A percentile compares a stretch with the other conserved stretches of the same genome.
These are phyloP conservation scores for Postia placenta DNA, from an alignment of 768 basidiomycete genomes.

Conservation along the genomic window DNA sequence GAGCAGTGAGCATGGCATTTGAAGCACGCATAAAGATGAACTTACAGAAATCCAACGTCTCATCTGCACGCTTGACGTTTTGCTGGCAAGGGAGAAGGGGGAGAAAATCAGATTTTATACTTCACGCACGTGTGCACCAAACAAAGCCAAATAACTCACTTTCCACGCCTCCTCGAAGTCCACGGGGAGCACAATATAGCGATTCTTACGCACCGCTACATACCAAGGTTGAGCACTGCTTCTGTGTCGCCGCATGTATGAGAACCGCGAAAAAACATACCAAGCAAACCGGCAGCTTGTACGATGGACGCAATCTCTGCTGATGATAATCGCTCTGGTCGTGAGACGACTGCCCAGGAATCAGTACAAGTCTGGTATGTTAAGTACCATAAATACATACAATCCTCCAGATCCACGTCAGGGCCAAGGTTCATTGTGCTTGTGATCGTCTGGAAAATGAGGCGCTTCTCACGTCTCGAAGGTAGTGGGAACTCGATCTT, in stretches of 20 bases:
- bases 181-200: constrained; percentile 92
- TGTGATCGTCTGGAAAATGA: constrained; percentile 98
- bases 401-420: constrained; percentile 98
- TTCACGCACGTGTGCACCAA: constrained; percentile 27
- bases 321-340: constrained; percentile 92
- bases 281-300: constrained; percentile 96
- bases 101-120: constrained; percentile 27
- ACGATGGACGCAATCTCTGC: constrained; percentile 95
- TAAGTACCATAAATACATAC: constrained; percentile 41
- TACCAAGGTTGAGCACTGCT: neutral
- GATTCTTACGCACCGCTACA: constrained; percentile 92
- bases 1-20: neutral
- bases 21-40: constrained; percentile 4
- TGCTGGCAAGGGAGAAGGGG: constrained; percentile 47
- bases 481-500: constrained; percentile 99
- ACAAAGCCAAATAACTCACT: constrained; percentile 66
- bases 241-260: neutral
- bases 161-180: constrained; percentile 99
- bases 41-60: constrained; percentile 94
- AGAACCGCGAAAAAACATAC: constrained; percentile 30
- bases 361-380: constrained; percentile 7
- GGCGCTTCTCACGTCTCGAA: constrained; percentile 87
- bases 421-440: constrained; percentile 96
- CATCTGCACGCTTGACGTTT: constrained; percentile 94
- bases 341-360: constrained; percentile 71